Evolutionary conservation across 768 basidiomycete genomes (phyloP).

Genomic region (Agaricus sinodeliciosus): DNA sequence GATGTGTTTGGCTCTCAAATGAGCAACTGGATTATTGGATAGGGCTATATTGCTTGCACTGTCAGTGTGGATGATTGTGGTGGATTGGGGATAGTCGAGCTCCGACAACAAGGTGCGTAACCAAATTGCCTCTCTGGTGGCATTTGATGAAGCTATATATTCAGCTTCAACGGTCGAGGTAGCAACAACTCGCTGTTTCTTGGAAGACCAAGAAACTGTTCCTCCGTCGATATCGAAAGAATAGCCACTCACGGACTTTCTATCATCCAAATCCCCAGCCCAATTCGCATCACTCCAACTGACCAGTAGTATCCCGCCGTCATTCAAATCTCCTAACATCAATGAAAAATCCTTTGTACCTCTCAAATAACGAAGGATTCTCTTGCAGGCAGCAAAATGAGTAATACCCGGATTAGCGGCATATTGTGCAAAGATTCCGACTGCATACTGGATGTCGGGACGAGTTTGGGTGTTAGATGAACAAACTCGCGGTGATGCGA

Average conservation of each 20-base stretch:
- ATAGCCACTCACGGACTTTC: slow-evolving; percentile 25
- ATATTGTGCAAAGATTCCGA: too few species aligned
- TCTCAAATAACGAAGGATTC: slow-evolving; percentile 15
- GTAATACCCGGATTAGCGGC: slow-evolving; percentile 9
- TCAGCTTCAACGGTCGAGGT: slow-evolving; percentile 28
- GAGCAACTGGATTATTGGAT: too few species aligned
- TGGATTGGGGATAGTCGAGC: too few species aligned
- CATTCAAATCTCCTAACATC: not conserved
- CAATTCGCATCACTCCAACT: slow-evolving; percentile 13
- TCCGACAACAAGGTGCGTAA: too few species aligned
- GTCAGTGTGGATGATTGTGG: too few species aligned
- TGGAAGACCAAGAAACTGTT: slow-evolving; percentile 25
- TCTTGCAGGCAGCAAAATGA: slow-evolving; percentile 11
- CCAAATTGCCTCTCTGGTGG: too few species aligned
- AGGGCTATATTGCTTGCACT: too few species aligned
- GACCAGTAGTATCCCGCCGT: not conserved
- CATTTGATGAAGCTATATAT: too few species aligned
- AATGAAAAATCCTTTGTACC: slow-evolving; percentile 10
- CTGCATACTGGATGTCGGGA: too few species aligned
- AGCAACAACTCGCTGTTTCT: slow-evolving; percentile 24
- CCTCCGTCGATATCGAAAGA: slow-evolving; percentile 21
- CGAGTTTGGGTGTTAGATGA: too few species aligned
- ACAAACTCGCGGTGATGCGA: too few species aligned
- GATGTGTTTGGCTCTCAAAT: too few species aligned
- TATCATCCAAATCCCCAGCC: slow-evolving; percentile 13